A percentile compares a stretch with the other conserved stretches of the same genome.
Conservation (phyloP, 495 filamentous ascomycete species). For the Podospora bellae-mahoneyi region DNA sequence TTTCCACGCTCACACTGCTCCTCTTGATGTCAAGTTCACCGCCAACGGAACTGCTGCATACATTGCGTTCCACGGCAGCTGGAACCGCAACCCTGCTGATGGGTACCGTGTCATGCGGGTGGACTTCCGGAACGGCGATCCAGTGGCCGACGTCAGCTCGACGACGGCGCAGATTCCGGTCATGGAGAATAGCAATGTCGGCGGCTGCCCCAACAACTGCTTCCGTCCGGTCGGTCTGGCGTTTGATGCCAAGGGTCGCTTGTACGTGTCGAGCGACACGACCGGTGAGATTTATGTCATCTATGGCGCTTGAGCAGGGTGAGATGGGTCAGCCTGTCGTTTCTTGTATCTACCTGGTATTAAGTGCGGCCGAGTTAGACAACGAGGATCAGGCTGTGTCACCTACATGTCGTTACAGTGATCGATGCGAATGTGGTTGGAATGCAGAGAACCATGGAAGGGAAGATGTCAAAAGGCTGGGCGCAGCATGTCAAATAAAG, state of each 20-base stretch:
- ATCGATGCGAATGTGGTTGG: no score
- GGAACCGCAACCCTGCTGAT: slow-evolving; percentile 44
- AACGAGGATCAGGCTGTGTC: neutral
- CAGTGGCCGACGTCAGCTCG: slow-evolving; percentile 38
- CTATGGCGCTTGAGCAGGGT: slow-evolving; percentile 29
- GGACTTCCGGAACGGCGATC: slow-evolving; percentile 44
- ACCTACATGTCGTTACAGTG: no score
- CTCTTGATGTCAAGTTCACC: slow-evolving; percentile 53
- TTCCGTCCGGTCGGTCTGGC: slow-evolving; percentile 52
- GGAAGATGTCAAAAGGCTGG: neutral
- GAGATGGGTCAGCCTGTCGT: neutral
- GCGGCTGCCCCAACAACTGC: slow-evolving; percentile 37
- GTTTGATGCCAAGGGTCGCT: slow-evolving; percentile 44
- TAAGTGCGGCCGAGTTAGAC: neutral
- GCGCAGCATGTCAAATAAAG: neutral
- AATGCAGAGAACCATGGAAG: neutral
- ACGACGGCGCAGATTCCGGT: slow-evolving; percentile 43
- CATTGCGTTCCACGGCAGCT: slow-evolving; percentile 56
- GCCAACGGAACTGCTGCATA: slow-evolving; percentile 41
- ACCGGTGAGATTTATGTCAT: slow-evolving; percentile 51
- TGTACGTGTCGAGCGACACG: slow-evolving; percentile 49
- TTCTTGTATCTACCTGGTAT: neutral
- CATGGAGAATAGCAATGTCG: slow-evolving; percentile 43
- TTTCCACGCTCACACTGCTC: slow-evolving; percentile 55
- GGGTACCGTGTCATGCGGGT: slow-evolving; percentile 50